Base-by-base conservation (phyloP, 495 filamentous ascomycete species). In the Aspergillus panamensis region DNA sequence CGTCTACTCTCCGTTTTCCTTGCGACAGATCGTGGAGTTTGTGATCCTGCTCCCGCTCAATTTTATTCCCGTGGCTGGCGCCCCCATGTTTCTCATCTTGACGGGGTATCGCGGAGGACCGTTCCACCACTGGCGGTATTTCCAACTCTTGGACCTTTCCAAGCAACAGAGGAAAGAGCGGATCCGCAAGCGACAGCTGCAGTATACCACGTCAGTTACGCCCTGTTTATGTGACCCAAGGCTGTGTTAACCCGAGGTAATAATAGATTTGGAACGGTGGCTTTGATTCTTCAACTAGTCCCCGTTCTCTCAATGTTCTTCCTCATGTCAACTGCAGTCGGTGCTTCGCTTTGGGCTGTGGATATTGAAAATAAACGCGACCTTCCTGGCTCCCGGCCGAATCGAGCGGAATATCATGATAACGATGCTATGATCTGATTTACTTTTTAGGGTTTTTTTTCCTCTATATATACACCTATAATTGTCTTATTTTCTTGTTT, bases 21-120 rank as follows among this genome's bases (percentile, higher is more conserved):
- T 89, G 13, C 80, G 83, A n/a, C 88, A 92, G 64, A 91, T 91
- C 53, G 60, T 86, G 53, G 88, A 93, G 69, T 86, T 92, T 55
- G 68, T 91, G n/a, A 67, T 89, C 40, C 78, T 87, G 25, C 74
- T 88, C 12, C 85, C 85, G 21, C 73, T 88, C 31, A 87, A 85
- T 62, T 81, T 88, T 45, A 80, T 88, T 8, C 85, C 85, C 1
- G 77, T 83, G 29, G 82, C 77, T 8, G 85, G 85, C 6, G 78
- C 80, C 1, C 85, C 84, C 0, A 75, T 87, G 63, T 88, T 87
- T 61, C 68, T 88, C 16, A 53, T 87, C 3, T 62, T 86, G 32
- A 86, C 83, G 8, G 85, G 85, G 0, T 84, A 84, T 60, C 78
- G 85, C 16, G 85, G 77, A 20, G 85, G 85, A 5, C 85, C 85